A percentile compares a stretch with the other conserved stretches of the same genome.
These are phyloP conservation scores for Rhynchosporium agropyri DNA, from an alignment of 2,329 filamentous ascomycete species.

Conservation along the genomic window DNA sequence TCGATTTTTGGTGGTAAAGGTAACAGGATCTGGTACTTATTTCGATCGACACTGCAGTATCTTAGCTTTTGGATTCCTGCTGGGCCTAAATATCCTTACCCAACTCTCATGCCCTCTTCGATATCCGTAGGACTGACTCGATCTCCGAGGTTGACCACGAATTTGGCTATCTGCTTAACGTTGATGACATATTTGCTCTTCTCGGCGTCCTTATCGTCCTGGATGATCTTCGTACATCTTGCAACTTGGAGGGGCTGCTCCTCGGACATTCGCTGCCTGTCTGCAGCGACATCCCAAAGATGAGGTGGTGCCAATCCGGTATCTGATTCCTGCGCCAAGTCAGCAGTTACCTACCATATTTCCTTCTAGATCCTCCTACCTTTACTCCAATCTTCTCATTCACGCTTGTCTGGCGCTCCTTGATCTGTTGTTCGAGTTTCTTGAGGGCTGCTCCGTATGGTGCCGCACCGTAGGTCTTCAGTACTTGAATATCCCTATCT, in stretches of 20 bases:
- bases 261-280: slow-evolving; percentile 97
- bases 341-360: slow-evolving; percentile 9
- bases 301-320: slow-evolving; percentile 97
- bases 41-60: slow-evolving; percentile 75
- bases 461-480: slow-evolving; percentile 97
- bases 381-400: slow-evolving; percentile 97
- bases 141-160: slow-evolving; percentile 96
- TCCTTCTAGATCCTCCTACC: slow-evolving; percentile 48
- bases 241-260: slow-evolving; percentile 98
- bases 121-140: slow-evolving; percentile 98
- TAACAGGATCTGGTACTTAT: slow-evolving; percentile 98
- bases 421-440: slow-evolving; percentile 99
- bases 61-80: slow-evolving; percentile 29
- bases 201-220: slow-evolving; percentile 90
- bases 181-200: slow-evolving; percentile 99
- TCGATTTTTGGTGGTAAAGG: slow-evolving; percentile 98
- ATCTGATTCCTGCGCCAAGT: slow-evolving; percentile 79
- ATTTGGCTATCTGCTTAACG: slow-evolving; percentile 99
- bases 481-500: slow-evolving; percentile 92
- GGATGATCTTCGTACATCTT: slow-evolving; percentile 98
- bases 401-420: slow-evolving; percentile 96
- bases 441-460: slow-evolving; percentile 93
- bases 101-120: slow-evolving; percentile 98
- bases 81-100: slow-evolving; percentile 50
- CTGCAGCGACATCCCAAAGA: slow-evolving; percentile 97